phyloP scores from a whole-genome alignment of 495 filamentous ascomycete species.

The Physcia stellaris region DNA sequence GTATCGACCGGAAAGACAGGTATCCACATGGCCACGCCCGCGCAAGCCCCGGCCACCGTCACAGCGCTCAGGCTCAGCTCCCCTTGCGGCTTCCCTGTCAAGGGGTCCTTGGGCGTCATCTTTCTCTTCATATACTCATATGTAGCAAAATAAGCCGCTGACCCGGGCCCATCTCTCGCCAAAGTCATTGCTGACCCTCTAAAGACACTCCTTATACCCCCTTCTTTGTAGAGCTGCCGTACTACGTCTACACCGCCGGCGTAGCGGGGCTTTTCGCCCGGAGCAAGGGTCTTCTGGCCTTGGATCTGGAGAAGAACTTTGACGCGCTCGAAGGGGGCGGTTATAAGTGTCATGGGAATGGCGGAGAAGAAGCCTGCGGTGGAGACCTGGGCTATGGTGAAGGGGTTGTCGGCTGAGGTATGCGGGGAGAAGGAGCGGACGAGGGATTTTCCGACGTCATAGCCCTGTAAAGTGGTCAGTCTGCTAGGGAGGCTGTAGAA shows the following conservation, averaged over 20 bases:
- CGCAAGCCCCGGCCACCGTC: conserved; percentile 74
- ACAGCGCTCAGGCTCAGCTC: conserved; percentile 64
- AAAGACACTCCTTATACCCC: conserved; percentile 82
- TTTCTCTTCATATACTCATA: conserved; percentile 89
- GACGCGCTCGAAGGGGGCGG: conserved; percentile 94
- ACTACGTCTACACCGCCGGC: conserved; percentile 85
- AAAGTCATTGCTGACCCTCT: conserved; percentile 82
- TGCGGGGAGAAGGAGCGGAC: conserved; percentile 47
- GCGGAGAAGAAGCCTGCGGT: conserved; percentile 95
- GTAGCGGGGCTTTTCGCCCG: conserved; percentile 90
- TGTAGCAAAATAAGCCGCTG: conserved; percentile 88
- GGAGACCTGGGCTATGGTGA: conserved; percentile 77
- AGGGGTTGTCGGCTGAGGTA: conserved; percentile 42
- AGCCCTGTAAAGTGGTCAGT: conserved; percentile 39
- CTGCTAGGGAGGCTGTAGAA: background rate
- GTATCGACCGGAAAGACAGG: conserved; percentile 97
- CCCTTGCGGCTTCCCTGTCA: conserved; percentile 50
- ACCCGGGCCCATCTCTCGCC: conserved; percentile 83
- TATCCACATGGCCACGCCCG: conserved; percentile 98
- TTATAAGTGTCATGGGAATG: conserved; percentile 95
- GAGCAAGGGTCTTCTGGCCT: conserved; percentile 71
- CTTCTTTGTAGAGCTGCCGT: conserved; percentile 82
- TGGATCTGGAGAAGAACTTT: conserved; percentile 98
- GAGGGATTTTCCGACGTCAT: conserved; percentile 84
- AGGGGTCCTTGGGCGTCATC: conserved; percentile 75